A percentile compares a stretch with the other conserved stretches of the same genome.
Evolutionary conservation across 495 filamentous ascomycete genomes (phyloP).

Genomic region (Lophiostoma macrostomum): DNA sequence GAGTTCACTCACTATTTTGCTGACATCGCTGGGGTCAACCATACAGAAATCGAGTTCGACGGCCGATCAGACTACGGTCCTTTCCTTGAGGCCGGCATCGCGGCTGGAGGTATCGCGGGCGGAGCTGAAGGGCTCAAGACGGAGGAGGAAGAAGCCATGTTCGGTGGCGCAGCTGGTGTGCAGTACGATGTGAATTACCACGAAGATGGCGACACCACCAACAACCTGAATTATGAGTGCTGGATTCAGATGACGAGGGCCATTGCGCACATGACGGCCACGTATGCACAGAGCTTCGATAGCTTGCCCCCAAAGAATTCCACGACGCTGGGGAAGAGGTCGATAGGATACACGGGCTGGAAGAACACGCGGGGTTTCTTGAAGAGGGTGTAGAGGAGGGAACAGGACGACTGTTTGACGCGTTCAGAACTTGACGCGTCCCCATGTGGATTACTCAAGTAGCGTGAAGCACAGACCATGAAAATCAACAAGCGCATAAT

Average conservation of each 20-base stretch:
- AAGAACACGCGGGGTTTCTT: slow-evolving; percentile 5
- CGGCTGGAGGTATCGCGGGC: slow-evolving; percentile 65
- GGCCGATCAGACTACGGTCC: slow-evolving; percentile 71
- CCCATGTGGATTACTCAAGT: too few relatives aligned
- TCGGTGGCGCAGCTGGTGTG: slow-evolving; percentile 60
- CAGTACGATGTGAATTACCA: slow-evolving; percentile 66
- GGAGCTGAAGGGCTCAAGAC: slow-evolving; percentile 69
- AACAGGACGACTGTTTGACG: too few relatives aligned
- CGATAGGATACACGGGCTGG: background rate
- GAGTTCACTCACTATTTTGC: slow-evolving; percentile 62
- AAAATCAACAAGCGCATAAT: too few relatives aligned
- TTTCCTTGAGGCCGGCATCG: slow-evolving; percentile 62
- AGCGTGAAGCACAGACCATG: too few relatives aligned
- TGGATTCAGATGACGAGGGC: slow-evolving; percentile 60
- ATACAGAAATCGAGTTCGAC: slow-evolving; percentile 55
- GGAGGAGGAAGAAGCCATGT: slow-evolving; percentile 51
- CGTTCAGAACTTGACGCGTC: too few relatives aligned
- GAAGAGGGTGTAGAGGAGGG: slow-evolving; percentile 11
- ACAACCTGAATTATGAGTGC: slow-evolving; percentile 59
- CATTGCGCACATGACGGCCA: slow-evolving; percentile 62
- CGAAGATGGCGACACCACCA: slow-evolving; percentile 53
- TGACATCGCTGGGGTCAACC: slow-evolving; percentile 40
- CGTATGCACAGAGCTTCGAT: slow-evolving; percentile 56
- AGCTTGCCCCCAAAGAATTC: slow-evolving; percentile 39
- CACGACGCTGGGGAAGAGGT: background rate